Base-by-base conservation (phyloP, 2,329 filamentous ascomycete genomes). In the Didymellaceae sp. region DNA sequence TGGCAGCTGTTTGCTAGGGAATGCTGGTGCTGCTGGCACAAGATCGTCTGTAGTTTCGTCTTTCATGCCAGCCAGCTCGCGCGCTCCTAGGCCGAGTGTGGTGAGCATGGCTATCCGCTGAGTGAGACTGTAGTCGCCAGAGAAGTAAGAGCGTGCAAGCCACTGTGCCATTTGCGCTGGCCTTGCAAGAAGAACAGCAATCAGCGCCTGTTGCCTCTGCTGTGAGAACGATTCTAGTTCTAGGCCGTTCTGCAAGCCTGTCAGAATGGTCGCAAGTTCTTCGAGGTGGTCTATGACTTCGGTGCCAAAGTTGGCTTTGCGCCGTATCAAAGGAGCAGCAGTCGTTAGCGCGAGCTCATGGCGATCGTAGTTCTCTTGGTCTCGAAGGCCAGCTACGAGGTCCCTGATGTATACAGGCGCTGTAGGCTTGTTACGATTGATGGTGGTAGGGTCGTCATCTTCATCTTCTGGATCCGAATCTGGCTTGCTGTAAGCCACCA, bases 331-430 rank as follows among this genome's bases (percentile, higher is more conserved):
- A 0, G 81, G 72, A 0, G 92, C 86, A 0, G 92, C 92, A 1
- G 88, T 90, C 16, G 82, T 80, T 14, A 99, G 77, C 2, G 87
- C 91, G 8, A 97, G 77, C 50, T 87, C 86, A 67, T 97, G 91
- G 22, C 86, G 86, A 61, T 97, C 92, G 60, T 91, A 90, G 58
- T 88, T 88, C 35, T 97, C 91, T 0, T 84, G 85, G 59, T 96
- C 90, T 39, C 89, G 83, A 2, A 99, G 80, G 65, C 87, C 92
- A 6, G 79, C 71, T 45, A 97, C 86, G 9, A 97, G 80, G 62
- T 96, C 91, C 35, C 91, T 86, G 52, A 97, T 88, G 65, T 97
- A 97, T 1, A 99, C 91, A 1, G 94, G 94, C 0, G 91, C 83
- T 50, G 84, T 88, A 17, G 88, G 84, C 62, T 94, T 97, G 72